Percentiles rank a stretch among this genome's conserved stretches.
Evolutionary conservation across 176 grass and related monocot genomes (phyloP).

Genomic region (Avena insularis): DNA sequence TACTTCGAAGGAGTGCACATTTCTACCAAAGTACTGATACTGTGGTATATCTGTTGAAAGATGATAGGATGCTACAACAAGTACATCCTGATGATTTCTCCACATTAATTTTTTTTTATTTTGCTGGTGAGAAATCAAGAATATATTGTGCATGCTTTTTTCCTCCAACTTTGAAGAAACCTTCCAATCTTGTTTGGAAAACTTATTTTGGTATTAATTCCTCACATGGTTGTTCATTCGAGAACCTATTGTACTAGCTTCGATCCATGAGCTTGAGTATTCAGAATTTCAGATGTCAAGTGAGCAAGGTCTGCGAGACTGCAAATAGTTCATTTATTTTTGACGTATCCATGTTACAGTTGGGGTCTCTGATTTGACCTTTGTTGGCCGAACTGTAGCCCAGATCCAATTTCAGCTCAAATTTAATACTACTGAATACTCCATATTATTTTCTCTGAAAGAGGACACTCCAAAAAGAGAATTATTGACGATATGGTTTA

Average conservation of each 20-base stretch:
- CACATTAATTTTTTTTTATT: background rate
- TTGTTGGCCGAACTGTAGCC: background rate
- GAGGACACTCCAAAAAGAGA: background rate
- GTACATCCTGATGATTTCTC: background rate
- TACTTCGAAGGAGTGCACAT: background rate
- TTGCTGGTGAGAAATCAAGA: background rate
- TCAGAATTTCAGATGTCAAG: background rate
- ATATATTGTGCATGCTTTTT: background rate
- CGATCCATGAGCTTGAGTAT: background rate
- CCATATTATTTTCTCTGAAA: background rate
- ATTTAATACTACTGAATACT: background rate
- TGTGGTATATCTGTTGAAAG: background rate
- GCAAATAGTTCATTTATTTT: background rate
- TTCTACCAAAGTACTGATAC: background rate
- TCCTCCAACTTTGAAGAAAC: background rate
- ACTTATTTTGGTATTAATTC: background rate
- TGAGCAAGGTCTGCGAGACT: background rate
- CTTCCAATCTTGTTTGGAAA: background rate
- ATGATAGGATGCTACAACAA: slow-evolving; percentile 19
- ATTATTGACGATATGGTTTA: background rate
- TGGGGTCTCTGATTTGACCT: background rate
- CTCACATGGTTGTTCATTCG: background rate
- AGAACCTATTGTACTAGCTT: background rate
- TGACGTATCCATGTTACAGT: background rate
- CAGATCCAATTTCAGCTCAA: background rate